Base-by-base conservation (phyloP, 2,329 filamentous ascomycete species). In the Clarireedia homoeocarpa region DNA sequence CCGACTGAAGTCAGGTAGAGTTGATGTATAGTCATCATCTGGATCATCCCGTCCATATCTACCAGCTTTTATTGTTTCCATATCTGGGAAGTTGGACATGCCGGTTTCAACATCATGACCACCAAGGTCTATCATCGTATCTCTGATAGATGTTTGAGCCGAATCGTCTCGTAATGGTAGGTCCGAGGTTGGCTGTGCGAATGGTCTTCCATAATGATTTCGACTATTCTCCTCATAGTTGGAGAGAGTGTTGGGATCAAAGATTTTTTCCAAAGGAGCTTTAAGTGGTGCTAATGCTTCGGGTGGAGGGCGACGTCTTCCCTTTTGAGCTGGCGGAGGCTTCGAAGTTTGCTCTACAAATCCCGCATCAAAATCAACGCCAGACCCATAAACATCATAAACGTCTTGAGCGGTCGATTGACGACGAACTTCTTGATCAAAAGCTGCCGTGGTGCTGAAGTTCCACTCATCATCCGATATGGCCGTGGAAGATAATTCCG, bases 111-210 rank as follows among this genome's bases (percentile, higher is more conserved):
- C 73, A 6, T 85, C 71, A 17, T 81, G 84, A 2, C 76, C 79
- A 59, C 85, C 83, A 6, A 86, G 74, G 62, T 86, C 83, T 56
- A 86, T 86, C 17, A 85, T 73, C 0, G 82, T 84, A 64, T 85
- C 82, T 54, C 80, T 73, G n/a, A 84, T 68, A 7, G 62, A 75
- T 3, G 77, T 68, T 61, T 74, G 65, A 68, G 67, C 72, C 45
- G 79, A 80, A 62, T 83, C 76, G 58, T 85, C 76, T 26, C 82
- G 74, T 1, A 85, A 68, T 0, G 82, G 82, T 6, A 86, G 20
- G 4, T 55, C 53, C 4, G 52, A 55, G n/a, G 46, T 15, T 40
- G 59, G 57, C 17, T 48, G 63, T 12, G 66, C 58, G 26, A 64
- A 69, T 3, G 44, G 72, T 36, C 71, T 72, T 17, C 80, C 79